Evolutionary conservation across 192 early-diverging fungal species (phyloP).

Genomic region (Jimgerdemannia flammicorona): DNA sequence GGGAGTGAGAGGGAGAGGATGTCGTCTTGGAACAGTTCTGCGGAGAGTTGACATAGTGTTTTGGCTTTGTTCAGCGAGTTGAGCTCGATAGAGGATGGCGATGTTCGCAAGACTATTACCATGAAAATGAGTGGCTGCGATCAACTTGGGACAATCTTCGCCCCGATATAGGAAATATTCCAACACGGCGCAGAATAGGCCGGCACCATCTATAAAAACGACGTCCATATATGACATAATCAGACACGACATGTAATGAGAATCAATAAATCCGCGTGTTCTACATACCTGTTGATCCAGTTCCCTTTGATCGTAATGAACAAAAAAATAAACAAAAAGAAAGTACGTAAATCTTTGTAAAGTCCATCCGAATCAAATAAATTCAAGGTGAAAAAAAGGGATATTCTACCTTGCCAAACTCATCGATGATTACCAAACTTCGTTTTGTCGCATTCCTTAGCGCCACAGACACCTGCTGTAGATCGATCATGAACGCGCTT

Average conservation of each 20-base stretch:
- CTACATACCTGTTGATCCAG: constrained; percentile 41
- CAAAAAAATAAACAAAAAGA: too few relatives aligned
- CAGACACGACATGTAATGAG: too few relatives aligned
- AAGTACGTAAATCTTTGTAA: too few relatives aligned
- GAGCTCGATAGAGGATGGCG: neutral
- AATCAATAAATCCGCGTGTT: neutral
- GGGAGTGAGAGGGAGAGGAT: constrained; percentile 36
- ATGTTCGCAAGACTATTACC: constrained; percentile 33
- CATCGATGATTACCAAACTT: constrained; percentile 70
- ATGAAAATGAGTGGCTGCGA: constrained; percentile 90
- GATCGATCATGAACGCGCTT: constrained; percentile 72
- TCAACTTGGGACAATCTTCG: constrained; percentile 54
- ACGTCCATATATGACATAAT: too few relatives aligned
- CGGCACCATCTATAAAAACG: constrained; percentile 62
- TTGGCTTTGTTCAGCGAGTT: neutral
- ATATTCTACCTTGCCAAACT: constrained; percentile 68
- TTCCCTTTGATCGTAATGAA: constrained; percentile 31
- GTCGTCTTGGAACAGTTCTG: constrained; percentile 47
- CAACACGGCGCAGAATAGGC: constrained; percentile 71
- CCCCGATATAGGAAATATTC: constrained; percentile 47
- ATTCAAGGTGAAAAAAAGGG: too few relatives aligned
- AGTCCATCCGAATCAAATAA: too few relatives aligned
- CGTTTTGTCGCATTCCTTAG: constrained; percentile 44
- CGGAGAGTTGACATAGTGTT: neutral
- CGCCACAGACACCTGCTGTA: constrained; percentile 57